Evolutionary conservation across 345 rosid genomes (phyloP), one percentile per base, ranked within the genome.

Genomic region (Camelina sativa): DNA sequence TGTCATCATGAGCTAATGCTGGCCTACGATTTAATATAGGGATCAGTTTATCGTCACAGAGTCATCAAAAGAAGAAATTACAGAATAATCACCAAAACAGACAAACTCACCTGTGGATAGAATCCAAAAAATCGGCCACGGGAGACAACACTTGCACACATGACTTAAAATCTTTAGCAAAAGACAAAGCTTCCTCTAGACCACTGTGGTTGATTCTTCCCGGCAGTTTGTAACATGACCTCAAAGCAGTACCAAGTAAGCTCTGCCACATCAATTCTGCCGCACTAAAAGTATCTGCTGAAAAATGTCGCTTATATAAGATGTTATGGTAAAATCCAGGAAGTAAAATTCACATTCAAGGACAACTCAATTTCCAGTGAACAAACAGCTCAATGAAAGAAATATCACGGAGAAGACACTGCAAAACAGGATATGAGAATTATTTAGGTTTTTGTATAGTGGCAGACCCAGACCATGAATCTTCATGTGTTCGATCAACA

Each of bases 41-140:
- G 25, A 48, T 67, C 56, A 67, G 74, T 46, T 56, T 73, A 56
- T 32, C 47, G 5, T 58, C 53, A 73, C 52, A 66, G 67, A 64
- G 63, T 69, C 62, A 77, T 40, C 13, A 71, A 64, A 37, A 44
- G 22, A 47, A 64, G 62, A 57, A 48, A 65, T 58, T 22, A n/a
- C 23, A 70, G 54, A 51, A 50, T 35, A 71, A 57, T 32, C 23
- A 63, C 76, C 61, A 55, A 61, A 65, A 65, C 41, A 77, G 54
- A 47, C 51, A 63, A 81, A 74, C 90, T 67, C 84, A 94, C 97
- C 89, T 81, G 67, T 83, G 76, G 77, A 81, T 41, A 43, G 54
- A 50, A 81, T 92, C 97, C 75, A 95, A 81, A 81, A 70, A 89
- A 76, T 95, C 96, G 66, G 97, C 97, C 71, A 82, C 87, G 41